These are phyloP conservation scores for Neofusicoccum ribis DNA, from an alignment of 2,329 filamentous ascomycete species.

Conservation along the genomic window DNA sequence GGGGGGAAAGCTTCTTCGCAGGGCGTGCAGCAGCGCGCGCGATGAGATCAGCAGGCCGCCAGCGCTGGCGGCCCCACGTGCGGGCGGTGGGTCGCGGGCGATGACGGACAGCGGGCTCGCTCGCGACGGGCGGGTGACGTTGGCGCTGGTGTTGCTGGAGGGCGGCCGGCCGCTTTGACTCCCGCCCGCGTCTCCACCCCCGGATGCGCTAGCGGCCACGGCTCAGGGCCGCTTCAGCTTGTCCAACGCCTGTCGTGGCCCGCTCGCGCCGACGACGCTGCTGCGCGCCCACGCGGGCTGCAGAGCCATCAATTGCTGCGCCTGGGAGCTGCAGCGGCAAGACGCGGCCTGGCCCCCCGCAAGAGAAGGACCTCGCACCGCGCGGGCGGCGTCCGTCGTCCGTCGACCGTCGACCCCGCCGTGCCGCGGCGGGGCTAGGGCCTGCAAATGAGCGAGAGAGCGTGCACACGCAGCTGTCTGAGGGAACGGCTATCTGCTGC, in stretches of 20 bases:
- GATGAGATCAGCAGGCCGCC: too few species aligned
- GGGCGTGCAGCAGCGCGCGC: too few species aligned
- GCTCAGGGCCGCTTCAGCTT: not conserved
- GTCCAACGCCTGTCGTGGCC: not conserved
- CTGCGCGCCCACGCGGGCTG: not conserved
- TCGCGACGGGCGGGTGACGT: not conserved
- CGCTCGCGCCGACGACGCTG: not conserved
- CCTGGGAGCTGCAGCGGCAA: too few species aligned
- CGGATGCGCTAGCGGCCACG: not conserved
- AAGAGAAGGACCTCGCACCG: too few species aligned
- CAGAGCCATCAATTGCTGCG: too few species aligned
- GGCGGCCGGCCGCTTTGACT: not conserved
- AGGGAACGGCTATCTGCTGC: not conserved
- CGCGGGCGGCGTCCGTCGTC: too few species aligned
- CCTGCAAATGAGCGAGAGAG: not conserved
- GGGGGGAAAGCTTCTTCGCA: not conserved
- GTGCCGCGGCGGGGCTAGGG: not conserved
- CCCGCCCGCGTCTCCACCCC: conserved; percentile 13
- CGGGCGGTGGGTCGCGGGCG: too few species aligned
- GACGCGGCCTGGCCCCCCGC: too few species aligned
- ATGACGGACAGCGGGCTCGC: too few species aligned
- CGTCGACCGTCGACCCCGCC: not conserved
- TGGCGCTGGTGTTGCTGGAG: not conserved
- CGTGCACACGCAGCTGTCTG: too few species aligned
- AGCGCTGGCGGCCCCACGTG: too few species aligned